A percentile compares a stretch with the other conserved stretches of the same genome.
These are phyloP conservation scores for Colletotrichum filicis DNA, from an alignment of 2,329 filamentous ascomycete species.

Conservation along the genomic window DNA sequence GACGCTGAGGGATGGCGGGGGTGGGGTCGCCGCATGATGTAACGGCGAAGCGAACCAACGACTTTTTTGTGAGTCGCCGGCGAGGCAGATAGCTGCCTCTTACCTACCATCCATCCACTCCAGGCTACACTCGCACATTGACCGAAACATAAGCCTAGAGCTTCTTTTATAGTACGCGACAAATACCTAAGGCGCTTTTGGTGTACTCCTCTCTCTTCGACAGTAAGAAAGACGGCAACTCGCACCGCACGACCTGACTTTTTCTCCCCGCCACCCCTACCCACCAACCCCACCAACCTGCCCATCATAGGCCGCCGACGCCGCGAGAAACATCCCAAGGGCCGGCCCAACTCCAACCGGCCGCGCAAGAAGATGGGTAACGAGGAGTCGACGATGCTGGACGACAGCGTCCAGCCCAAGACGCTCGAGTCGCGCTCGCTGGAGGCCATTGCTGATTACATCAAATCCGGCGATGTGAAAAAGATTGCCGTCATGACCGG, in stretches of 20 bases:
- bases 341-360: slow-evolving; percentile 45
- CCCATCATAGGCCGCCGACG: slow-evolving; percentile 53
- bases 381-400: slow-evolving; percentile 76
- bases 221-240: neutral
- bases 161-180: neutral
- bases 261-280: neutral
- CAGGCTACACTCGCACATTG: neutral
- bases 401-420: slow-evolving; percentile 70
- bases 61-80: slow-evolving; percentile 14
- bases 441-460: slow-evolving; percentile 81
- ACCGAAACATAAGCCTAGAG: neutral
- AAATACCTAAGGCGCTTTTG: neutral
- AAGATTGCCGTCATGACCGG: slow-evolving; percentile 90
- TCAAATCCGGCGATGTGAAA: slow-evolving; percentile 74
- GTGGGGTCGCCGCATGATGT: slow-evolving; percentile 30
- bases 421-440: slow-evolving; percentile 77
- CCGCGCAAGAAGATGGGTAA: slow-evolving; percentile 79
- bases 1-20: slow-evolving; percentile 19
- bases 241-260: neutral
- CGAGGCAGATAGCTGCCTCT: neutral
- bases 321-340: slow-evolving; percentile 47
- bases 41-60: slow-evolving; percentile 20
- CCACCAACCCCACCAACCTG: slow-evolving; percentile 10
- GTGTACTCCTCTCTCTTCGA: neutral
- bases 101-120: neutral